These are phyloP conservation scores for Mycosarcoma maydis DNA, from an alignment of 1,284 basidiomycete species.

Conservation along the genomic window DNA sequence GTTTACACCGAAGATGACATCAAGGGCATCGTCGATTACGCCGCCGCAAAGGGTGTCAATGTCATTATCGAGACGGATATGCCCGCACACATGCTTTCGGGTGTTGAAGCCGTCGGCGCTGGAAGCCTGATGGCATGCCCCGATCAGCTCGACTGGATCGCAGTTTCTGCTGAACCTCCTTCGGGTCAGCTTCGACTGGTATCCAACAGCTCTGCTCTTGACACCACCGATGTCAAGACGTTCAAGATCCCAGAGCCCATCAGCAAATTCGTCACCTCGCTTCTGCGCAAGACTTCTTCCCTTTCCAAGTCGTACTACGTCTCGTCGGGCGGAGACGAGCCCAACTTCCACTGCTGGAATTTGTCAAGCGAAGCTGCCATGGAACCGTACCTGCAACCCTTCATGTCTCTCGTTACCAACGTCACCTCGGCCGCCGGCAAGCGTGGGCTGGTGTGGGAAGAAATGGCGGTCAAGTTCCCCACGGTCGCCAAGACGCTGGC, in stretches of 20 bases:
- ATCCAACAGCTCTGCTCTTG: constrained; percentile 70
- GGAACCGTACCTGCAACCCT: constrained; percentile 70
- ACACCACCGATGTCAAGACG: constrained; percentile 66
- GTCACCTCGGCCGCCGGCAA: constrained; percentile 70
- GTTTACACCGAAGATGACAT: constrained; percentile 76
- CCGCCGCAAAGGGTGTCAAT: constrained; percentile 80
- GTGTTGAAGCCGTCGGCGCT: constrained; percentile 75
- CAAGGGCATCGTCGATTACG: constrained; percentile 75
- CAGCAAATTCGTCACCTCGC: constrained; percentile 48
- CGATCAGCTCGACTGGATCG: constrained; percentile 74
- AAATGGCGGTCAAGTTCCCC: constrained; percentile 65
- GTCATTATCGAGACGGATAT: constrained; percentile 79
- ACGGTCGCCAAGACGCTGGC: constrained; percentile 69
- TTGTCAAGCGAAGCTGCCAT: constrained; percentile 37
- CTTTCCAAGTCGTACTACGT: constrained; percentile 75
- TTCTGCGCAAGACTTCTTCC: constrained; percentile 54
- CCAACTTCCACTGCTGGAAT: constrained; percentile 77
- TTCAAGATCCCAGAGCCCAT: constrained; percentile 68
- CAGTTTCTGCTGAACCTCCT: constrained; percentile 73
- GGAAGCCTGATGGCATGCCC: constrained; percentile 78
- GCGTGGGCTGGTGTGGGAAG: constrained; percentile 78
- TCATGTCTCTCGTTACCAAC: constrained; percentile 73
- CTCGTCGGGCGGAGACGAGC: constrained; percentile 83
- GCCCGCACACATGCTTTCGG: constrained; percentile 79
- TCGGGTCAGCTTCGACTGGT: constrained; percentile 75